Evolutionary conservation across 202 grass and related monocot species (phyloP).

Genomic region (Schoenoplectus tabernaemontani): DNA sequence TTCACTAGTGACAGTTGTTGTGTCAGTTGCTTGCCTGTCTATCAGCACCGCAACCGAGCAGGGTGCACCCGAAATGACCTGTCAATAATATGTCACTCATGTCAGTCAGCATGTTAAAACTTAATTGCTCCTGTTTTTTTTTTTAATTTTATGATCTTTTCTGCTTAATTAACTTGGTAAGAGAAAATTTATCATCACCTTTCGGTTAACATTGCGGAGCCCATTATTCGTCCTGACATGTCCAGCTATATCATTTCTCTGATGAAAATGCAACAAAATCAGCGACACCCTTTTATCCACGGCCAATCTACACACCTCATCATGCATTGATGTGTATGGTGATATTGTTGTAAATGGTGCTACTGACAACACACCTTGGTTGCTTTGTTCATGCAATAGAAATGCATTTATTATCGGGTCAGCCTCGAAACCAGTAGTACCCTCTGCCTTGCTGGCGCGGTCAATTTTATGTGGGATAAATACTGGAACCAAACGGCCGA

Average conservation of each 20-base stretch:
- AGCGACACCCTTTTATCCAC: slow-evolving; percentile 74
- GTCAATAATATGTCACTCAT: neutral
- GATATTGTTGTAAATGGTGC: slow-evolving; percentile 80
- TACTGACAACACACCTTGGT: slow-evolving; percentile 44
- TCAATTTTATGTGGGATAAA: slow-evolving; percentile 49
- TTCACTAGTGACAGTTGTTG: neutral
- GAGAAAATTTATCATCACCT: slow-evolving; percentile 30
- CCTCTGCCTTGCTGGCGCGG: slow-evolving; percentile 9
- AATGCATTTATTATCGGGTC: slow-evolving; percentile 85
- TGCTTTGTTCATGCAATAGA: slow-evolving; percentile 52
- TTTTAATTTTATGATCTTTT: neutral
- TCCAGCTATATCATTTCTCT: slow-evolving; percentile 36
- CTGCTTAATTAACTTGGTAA: neutral
- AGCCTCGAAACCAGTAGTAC: slow-evolving; percentile 1
- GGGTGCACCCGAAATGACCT: slow-evolving; percentile 36
- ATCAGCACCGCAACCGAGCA: slow-evolving; percentile 78
- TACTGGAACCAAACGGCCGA: slow-evolving; percentile 42
- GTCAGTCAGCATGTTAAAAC: neutral
- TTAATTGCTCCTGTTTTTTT: neutral
- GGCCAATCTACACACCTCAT: slow-evolving; percentile 83
- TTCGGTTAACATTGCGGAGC: slow-evolving; percentile 54
- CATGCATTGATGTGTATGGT: slow-evolving; percentile 82
- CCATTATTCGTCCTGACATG: slow-evolving; percentile 30
- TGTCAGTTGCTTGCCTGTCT: slow-evolving; percentile 37
- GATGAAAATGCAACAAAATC: slow-evolving; percentile 66